Percentiles rank a stretch among this genome's conserved stretches.
Evolutionary conservation across 208 protist genomes (phyloP).

Genomic region (Phytomonas sp.): DNA sequence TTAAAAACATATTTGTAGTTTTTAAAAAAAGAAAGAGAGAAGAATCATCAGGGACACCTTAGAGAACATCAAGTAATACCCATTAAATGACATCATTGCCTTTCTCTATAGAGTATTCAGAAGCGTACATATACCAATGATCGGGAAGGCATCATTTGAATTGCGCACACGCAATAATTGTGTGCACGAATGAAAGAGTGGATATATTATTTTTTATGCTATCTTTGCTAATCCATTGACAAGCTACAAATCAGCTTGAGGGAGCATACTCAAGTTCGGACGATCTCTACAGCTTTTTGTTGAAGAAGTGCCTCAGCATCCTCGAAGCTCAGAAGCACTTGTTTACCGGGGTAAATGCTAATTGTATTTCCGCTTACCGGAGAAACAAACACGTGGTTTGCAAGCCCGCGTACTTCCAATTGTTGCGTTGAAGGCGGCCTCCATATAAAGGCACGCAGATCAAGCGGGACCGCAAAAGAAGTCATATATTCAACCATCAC

Average conservation of each 20-base stretch:
- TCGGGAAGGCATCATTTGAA: background rate
- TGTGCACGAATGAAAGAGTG: background rate
- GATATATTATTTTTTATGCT: background rate
- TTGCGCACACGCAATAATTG: background rate
- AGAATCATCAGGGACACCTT: background rate
- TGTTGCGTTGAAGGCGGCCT: conserved; percentile 67
- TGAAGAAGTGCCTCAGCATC: conserved; percentile 78
- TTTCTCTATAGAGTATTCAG: background rate
- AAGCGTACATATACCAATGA: background rate
- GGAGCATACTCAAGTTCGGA: conserved; percentile 14
- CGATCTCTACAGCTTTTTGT: conserved; percentile 66
- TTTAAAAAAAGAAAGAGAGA: background rate
- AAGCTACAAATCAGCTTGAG: background rate
- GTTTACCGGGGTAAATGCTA: conserved; percentile 68
- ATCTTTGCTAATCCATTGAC: background rate
- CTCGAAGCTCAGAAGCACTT: conserved; percentile 67
- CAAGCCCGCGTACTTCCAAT: conserved; percentile 66
- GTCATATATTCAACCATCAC: conserved; percentile 87
- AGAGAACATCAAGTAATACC: background rate
- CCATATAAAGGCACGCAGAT: conserved; percentile 75
- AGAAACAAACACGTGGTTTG: conserved; percentile 68
- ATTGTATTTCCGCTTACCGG: conserved; percentile 57
- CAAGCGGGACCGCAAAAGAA: conserved; percentile 68
- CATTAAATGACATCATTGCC: background rate
- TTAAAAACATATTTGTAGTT: background rate